phyloP scores from a whole-genome alignment of 352 stramenopile genomes.

The Phytopythium litorale region DNA sequence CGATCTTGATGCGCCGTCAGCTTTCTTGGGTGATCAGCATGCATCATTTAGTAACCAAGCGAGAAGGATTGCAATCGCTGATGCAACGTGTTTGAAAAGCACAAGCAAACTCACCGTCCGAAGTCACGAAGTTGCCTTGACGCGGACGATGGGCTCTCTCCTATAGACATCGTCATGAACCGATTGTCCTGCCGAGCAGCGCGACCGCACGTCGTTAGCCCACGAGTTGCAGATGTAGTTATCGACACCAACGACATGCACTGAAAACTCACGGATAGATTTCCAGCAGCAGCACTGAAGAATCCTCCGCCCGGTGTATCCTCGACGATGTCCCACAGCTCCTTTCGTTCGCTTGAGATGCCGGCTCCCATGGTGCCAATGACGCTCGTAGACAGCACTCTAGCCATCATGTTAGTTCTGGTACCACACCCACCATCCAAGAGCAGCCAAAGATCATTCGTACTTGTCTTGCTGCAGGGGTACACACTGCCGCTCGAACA shows the following conservation, averaged over 20 bases:
- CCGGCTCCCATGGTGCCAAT: conserved; percentile 25
- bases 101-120: not conserved
- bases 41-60: not conserved
- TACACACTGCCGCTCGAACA: conserved; percentile 33
- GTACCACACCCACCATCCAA: not conserved
- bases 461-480: conserved; percentile 33
- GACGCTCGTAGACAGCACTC: conserved; percentile 20
- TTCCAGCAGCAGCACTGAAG: not conserved
- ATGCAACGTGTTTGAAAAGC: not conserved
- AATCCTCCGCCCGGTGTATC: not conserved
- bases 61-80: not conserved
- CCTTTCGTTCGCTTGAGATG: conserved; percentile 18
- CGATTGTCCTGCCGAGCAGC: not conserved
- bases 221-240: not conserved
- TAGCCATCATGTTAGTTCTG: conserved; percentile 3
- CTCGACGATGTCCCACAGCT: conserved; percentile 18
- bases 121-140: not conserved
- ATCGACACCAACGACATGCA: not conserved
- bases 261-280: not conserved
- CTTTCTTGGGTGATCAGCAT: not conserved
- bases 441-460: not conserved
- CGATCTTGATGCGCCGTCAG: not conserved
- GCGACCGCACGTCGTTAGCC: not conserved
- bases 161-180: conserved; percentile 5
- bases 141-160: not conserved